phyloP scores from a whole-genome alignment of 1,284 basidiomycete genomes.

The Ustilago sp. region DNA sequence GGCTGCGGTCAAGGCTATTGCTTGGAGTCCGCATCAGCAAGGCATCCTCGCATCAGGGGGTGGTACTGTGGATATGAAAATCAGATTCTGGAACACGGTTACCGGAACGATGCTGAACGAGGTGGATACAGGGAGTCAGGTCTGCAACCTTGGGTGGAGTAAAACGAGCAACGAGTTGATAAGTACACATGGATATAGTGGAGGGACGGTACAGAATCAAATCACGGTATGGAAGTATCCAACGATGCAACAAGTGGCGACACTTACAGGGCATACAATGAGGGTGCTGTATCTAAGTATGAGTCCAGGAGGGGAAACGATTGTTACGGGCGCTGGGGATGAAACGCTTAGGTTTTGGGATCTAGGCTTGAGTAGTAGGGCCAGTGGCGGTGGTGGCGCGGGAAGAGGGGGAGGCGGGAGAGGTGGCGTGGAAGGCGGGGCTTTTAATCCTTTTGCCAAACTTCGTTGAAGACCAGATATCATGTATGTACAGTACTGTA shows the following conservation, averaged over 20 bases:
- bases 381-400: slow-evolving; percentile 15
- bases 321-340: slow-evolving; percentile 97
- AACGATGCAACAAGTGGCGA: slow-evolving; percentile 78
- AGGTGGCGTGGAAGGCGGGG: slow-evolving; percentile 29
- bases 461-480: slow-evolving; percentile 40
- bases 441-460: slow-evolving; percentile 64
- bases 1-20: slow-evolving; percentile 96
- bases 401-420: slow-evolving; percentile 48
- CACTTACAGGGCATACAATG: slow-evolving; percentile 90
- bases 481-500: too few relatives aligned
- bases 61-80: slow-evolving; percentile 95
- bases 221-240: slow-evolving; percentile 99
- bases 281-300: slow-evolving; percentile 91
- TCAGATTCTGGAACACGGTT: slow-evolving; percentile 94
- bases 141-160: slow-evolving; percentile 97
- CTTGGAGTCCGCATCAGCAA: slow-evolving; percentile 95
- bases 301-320: slow-evolving; percentile 96
- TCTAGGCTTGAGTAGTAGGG: slow-evolving; percentile 20
- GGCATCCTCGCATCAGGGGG: slow-evolving; percentile 95
- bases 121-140: slow-evolving; percentile 71
- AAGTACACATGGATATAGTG: slow-evolving; percentile 96
- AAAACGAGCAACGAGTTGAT: slow-evolving; percentile 93
- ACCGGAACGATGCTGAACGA: slow-evolving; percentile 81
- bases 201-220: slow-evolving; percentile 93
- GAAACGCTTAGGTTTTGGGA: slow-evolving; percentile 93